Evolutionary conservation across 2,329 filamentous ascomycete species (phyloP).

Genomic region (Leptographium flavum): DNA sequence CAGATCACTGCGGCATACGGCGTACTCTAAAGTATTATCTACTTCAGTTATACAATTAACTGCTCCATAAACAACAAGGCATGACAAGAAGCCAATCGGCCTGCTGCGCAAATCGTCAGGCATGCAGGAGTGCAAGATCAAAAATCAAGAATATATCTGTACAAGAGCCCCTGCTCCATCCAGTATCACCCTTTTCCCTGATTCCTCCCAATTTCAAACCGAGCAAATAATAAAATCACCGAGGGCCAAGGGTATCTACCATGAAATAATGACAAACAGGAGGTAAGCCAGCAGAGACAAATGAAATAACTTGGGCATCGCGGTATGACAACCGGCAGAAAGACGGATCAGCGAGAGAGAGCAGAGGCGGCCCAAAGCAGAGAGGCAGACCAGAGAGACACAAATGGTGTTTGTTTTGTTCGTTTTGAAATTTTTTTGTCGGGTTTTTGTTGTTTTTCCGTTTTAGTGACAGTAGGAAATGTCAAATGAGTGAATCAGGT

Average conservation of each 20-base stretch:
- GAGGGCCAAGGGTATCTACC: constrained; percentile 2
- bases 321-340: background rate
- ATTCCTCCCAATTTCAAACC: background rate
- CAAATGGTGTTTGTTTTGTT: background rate
- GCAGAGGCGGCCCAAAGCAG: background rate
- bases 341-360: background rate
- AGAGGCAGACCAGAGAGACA: background rate
- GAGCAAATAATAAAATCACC: background rate
- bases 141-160: background rate
- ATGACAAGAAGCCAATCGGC: too few relatives aligned
- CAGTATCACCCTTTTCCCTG: background rate
- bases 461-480: constrained; percentile 12
- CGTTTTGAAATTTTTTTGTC: constrained; percentile 2
- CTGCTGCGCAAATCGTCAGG: background rate
- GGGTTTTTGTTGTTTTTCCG: constrained; percentile 7
- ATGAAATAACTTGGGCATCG: background rate
- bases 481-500: constrained; percentile 16
- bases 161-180: background rate
- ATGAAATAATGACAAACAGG: background rate
- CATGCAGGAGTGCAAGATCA: too few relatives aligned
- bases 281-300: background rate
- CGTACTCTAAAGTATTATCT: too few relatives aligned
- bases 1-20: too few relatives aligned
- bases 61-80: too few relatives aligned
- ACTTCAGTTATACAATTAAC: too few relatives aligned